Percentiles rank a stretch among this genome's conserved stretches.
Conservation (phyloP, 768 basidiomycete genomes). For the Termitomyces sp. region DNA sequence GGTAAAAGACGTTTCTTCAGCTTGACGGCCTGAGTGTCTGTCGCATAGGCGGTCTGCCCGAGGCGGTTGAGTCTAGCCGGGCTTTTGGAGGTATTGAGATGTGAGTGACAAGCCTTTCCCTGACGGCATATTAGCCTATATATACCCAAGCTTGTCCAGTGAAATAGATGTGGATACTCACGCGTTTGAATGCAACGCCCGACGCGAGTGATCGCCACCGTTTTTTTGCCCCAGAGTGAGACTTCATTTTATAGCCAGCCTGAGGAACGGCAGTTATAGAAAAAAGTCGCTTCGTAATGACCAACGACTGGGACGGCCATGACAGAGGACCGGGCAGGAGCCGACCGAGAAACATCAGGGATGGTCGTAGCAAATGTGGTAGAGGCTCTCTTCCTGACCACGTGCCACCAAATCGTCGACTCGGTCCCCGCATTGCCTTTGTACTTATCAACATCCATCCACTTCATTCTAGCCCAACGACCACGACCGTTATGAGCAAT, state of each 20-base stretch:
- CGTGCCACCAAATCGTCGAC: constrained; percentile 7
- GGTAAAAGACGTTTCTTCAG: constrained; percentile 66
- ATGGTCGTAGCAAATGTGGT: not conserved
- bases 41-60: constrained; percentile 61
- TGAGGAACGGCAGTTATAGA: constrained; percentile 50
- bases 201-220: constrained; percentile 70
- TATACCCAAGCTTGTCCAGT: not conserved
- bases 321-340: constrained; percentile 4
- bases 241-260: constrained; percentile 74
- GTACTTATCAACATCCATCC: not conserved
- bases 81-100: constrained; percentile 66
- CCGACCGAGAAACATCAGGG: constrained; percentile 10
- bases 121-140: constrained; percentile 19
- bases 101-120: constrained; percentile 68
- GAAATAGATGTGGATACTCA: constrained; percentile 27
- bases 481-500: constrained; percentile 27
- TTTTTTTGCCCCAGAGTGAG: constrained; percentile 79
- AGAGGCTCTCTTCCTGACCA: constrained; percentile 3
- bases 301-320: constrained; percentile 13
- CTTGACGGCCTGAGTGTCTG: constrained; percentile 55
- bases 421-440: not conserved
- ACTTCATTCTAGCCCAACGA: constrained; percentile 5
- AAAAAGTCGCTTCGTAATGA: constrained; percentile 36
- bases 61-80: constrained; percentile 63
- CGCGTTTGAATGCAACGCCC: constrained; percentile 67